Base-by-base conservation (phyloP, 208 protist genomes). In the Trypanosoma mega region DNA sequence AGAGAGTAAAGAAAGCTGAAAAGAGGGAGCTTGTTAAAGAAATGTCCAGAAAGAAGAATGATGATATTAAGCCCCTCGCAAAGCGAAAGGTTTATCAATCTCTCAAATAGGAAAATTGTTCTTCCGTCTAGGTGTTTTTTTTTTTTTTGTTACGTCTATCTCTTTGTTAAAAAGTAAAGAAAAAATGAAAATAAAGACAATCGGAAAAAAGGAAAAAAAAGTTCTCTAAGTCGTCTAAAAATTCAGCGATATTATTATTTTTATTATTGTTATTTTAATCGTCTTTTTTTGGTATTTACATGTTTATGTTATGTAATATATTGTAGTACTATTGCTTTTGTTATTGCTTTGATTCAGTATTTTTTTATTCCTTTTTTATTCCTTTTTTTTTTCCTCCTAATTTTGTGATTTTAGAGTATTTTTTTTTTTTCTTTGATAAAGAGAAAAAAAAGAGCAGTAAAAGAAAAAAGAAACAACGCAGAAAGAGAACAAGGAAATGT, bases 41-140 rank as follows among this genome's bases (percentile, higher is more conserved):
- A 67, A 87, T 86, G 78, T 81, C 84, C 2, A 80, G 90, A 43
- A 74, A 61, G 41, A 90, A 87, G 71, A 80, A 68, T 73, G 74
- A 86, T 55, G 78, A 91, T 36, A 58, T 93, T 21, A 91, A 93
- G 39, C 84, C 90, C 7, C 74, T 96, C 16, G 78, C 90, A 16
- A 92, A 92, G 71, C 75, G 90, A 43, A 96, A 93, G 74, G 89
- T 85, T 29, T 90, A 90, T 68, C 77, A 87, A 21, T 86, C 77
- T 63, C 76, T 96, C 29, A 82, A 96, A 55, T 96, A 82, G 78
- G 29, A 11, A 18, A 54, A 34, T 46, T 24, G 4, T 45, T 23
- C 23, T 20, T 61, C 39, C 20, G n/a, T 36, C 9, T 46, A 1
- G 39, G 1, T 57, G 0, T 57, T 48, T 31, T 48, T 48, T 33